Evolutionary conservation across 176 grass and related monocot genomes (phyloP), one percentile per base, ranked within the genome.

Genomic region (Bonia amplexicaulis): DNA sequence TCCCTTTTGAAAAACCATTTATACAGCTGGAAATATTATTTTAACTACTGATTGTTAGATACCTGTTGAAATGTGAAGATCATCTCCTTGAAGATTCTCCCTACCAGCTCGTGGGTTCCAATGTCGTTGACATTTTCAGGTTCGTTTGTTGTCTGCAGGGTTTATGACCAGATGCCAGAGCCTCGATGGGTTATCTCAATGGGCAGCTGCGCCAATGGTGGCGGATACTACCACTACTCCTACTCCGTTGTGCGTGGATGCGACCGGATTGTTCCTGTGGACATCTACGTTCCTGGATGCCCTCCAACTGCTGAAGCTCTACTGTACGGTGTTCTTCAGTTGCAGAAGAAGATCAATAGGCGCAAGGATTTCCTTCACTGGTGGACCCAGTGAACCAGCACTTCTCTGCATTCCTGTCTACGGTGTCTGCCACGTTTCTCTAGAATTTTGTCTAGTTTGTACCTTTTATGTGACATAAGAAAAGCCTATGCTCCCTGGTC

Each of bases 141-240:
- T 27, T 47, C 12, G 7, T 11, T 71, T 71, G 12, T 77, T 80
- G 39, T 63, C 22, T 48, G 25, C 60, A 93, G 91, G 76, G 88
- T 93, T 23, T 90, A 93, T 52, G 94, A 93, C 57, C 94, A 97
- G 84, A 98, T 98, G 91, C 93, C 95, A 6, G 93, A 98, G 33
- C 93, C 93, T 29, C 77, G 87, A 47, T 92, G 96, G 96, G 91
- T 98, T 57, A 95, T 98, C 64, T 98, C 91, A 0, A 98, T 98
- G 95, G 93, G 89, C 33, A 98, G 91, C 77, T 98, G 93, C 14
- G 89, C 91, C 27, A 95, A 93, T 55, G 93, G 91, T 16, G 89
- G 95, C 44, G 95, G 95, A 7, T 97, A 97, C 89, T 98, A 98
- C 82, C 93, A 98, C 54, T 95, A 98, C 62, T 95, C 95, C 5